Evolutionary conservation across 1,284 basidiomycete species (phyloP).

Genomic region (Ganoderma boninense): DNA sequence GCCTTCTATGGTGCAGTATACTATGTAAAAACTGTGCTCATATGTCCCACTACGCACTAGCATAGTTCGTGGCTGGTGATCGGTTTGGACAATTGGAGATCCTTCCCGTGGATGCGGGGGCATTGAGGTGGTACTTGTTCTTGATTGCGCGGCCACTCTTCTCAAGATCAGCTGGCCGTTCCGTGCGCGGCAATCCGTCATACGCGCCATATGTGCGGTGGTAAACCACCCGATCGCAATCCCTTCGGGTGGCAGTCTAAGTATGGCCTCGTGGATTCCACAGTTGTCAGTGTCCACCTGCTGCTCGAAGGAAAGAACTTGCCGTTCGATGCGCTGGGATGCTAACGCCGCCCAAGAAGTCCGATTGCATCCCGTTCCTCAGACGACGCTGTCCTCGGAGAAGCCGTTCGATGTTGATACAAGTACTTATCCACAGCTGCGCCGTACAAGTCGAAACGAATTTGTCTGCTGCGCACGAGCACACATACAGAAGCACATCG

Average conservation of each 20-base stretch:
- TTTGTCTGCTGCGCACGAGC: neutral
- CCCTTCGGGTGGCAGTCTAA: neutral
- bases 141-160: neutral
- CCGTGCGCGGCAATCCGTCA: no score
- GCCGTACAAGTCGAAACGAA: neutral
- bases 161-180: no score
- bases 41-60: no score
- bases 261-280: neutral
- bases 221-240: no score
- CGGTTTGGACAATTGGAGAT: neutral
- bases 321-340: neutral
- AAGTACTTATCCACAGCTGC: neutral
- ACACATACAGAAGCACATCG: neutral
- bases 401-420: neutral
- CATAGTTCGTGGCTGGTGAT: neutral
- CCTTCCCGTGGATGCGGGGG: neutral
- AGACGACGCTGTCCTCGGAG: neutral
- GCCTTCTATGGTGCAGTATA: no score
- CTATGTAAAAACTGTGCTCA: no score
- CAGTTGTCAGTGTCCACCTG: neutral
- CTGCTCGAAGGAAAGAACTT: neutral
- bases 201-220: no score
- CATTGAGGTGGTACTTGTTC: no score
- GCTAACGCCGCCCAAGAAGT: neutral
- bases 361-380: neutral